A percentile compares a stretch with the other conserved stretches of the same genome.
phyloP scores from a whole-genome alignment of 2,329 filamentous ascomycete genomes.

The Daldinia sp. region DNA sequence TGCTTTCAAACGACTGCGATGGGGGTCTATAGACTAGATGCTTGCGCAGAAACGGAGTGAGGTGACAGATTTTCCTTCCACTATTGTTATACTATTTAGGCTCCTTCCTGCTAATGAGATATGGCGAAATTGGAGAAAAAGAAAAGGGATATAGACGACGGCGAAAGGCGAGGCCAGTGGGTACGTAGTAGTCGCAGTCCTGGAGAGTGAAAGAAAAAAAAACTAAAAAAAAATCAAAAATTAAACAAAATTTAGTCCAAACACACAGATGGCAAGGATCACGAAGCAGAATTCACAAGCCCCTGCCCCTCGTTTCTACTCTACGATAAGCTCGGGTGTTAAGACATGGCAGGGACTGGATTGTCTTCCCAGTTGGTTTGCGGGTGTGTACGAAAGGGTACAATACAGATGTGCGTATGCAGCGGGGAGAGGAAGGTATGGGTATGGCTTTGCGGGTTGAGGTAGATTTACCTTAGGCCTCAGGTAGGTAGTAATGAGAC shows the following conservation, averaged over 20 bases:
- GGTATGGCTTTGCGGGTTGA: conserved; percentile 13
- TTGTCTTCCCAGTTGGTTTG: conserved; percentile 27
- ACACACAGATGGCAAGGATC: conserved; percentile 32
- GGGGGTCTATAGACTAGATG: conserved; percentile 9
- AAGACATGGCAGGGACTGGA: conserved; percentile 26
- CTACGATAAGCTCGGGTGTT: conserved; percentile 37
- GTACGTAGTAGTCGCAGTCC: conserved; percentile 26
- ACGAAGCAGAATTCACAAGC: conserved; percentile 36
- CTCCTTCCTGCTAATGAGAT: conserved; percentile 28
- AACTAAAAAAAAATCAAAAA: neutral
- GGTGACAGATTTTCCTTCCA: conserved; percentile 10
- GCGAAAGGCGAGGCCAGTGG: conserved; percentile 27
- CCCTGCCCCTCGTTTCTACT: conserved; percentile 36
- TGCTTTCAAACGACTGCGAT: conserved; percentile 28
- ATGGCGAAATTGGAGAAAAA: conserved; percentile 28
- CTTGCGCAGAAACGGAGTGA: conserved; percentile 16
- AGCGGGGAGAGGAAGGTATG: conserved; percentile 21
- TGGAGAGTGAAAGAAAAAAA: conserved; percentile 22
- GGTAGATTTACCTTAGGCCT: conserved; percentile 25
- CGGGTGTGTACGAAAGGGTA: conserved; percentile 27
- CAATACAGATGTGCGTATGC: conserved; percentile 23
- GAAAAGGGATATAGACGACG: conserved; percentile 33
- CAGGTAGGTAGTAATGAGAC: conserved; percentile 28
- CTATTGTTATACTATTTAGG: conserved; percentile 23
- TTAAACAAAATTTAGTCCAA: conserved; percentile 20